phyloP scores from a whole-genome alignment of 495 filamentous ascomycete genomes.

The Lasiosphaeriaceae sp. region DNA sequence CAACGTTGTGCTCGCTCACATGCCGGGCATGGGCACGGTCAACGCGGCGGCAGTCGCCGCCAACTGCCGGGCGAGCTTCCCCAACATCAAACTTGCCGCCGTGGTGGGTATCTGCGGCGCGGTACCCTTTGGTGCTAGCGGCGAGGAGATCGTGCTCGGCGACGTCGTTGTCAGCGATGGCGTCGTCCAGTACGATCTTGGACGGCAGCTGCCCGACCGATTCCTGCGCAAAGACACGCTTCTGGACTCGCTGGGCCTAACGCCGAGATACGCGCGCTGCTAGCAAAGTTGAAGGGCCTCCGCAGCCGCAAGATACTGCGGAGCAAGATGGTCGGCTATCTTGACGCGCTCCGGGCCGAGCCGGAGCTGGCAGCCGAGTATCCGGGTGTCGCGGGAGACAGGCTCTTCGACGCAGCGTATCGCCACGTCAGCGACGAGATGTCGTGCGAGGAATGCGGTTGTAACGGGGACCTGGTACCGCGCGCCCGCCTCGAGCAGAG shows the following conservation, averaged over 20 bases:
- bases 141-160: background rate
- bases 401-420: no score
- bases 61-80: constrained; percentile 28
- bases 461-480: no score
- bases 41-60: constrained; percentile 27
- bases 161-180: constrained; percentile 41
- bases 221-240: constrained; percentile 27
- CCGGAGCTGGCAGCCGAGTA: no score
- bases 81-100: constrained; percentile 15
- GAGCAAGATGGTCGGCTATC: no score
- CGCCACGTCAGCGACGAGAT: no score
- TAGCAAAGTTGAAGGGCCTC: constrained; percentile 19
- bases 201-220: constrained; percentile 26
- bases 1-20: constrained; percentile 31
- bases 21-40: constrained; percentile 31
- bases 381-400: no score
- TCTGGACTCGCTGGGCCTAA: constrained; percentile 31
- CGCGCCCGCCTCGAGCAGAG: no score
- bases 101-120: constrained; percentile 34
- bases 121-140: constrained; percentile 9
- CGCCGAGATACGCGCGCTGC: constrained; percentile 25
- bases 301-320: no score
- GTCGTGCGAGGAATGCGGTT: no score
- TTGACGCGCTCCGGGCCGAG: no score
- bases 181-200: constrained; percentile 34